Percentiles rank a stretch among this genome's conserved stretches.
These are phyloP conservation scores for Datura wrightii DNA, from an alignment of 257 asterid genomes.

Conservation along the genomic window DNA sequence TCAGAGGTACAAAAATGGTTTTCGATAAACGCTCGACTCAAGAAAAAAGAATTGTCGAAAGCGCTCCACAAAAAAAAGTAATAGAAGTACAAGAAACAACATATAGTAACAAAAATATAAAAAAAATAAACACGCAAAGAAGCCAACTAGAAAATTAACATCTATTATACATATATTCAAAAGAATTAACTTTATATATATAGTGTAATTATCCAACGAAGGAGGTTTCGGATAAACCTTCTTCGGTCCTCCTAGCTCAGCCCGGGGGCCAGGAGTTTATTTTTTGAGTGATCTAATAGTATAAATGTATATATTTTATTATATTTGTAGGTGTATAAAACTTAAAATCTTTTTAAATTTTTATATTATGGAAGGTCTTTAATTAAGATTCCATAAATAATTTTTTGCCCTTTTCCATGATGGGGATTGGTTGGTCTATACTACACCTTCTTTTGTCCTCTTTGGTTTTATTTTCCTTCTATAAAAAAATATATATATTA, in stretches of 20 bases:
- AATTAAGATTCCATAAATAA: constrained; percentile 29
- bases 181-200: neutral
- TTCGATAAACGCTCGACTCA: no score
- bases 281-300: neutral
- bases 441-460: constrained; percentile 29
- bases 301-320: neutral
- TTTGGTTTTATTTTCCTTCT: constrained; percentile 43
- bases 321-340: neutral
- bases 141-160: no score
- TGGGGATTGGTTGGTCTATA: constrained; percentile 43
- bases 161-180: no score
- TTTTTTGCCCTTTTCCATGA: constrained; percentile 34
- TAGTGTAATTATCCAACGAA: neutral
- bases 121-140: neutral
- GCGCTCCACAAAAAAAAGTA: no score
- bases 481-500: constrained; percentile 34
- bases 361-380: constrained; percentile 38
- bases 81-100: no score
- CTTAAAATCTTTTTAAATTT: constrained; percentile 34
- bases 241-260: neutral
- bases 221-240: neutral
- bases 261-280: neutral
- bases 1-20: no score
- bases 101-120: neutral
- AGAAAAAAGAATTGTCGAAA: no score